phyloP scores from a whole-genome alignment of 148 eudicot genomes.

The Cornus suecica region DNA sequence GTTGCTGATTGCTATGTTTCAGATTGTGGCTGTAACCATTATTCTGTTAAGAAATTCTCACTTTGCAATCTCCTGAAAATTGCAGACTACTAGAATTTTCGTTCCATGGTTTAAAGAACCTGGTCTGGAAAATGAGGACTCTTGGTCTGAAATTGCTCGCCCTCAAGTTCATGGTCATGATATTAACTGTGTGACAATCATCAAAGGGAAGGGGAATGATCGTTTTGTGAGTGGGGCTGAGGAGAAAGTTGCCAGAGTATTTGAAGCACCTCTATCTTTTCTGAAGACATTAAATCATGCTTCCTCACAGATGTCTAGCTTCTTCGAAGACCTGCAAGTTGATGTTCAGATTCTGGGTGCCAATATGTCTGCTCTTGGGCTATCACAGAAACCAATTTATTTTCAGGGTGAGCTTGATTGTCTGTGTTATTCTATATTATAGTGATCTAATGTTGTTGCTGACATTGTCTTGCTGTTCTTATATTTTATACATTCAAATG shows the following conservation, averaged over 20 bases:
- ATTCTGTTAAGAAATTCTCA: background rate
- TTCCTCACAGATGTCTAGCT: conserved; percentile 35
- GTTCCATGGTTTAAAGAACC: conserved; percentile 63
- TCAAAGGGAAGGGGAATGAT: conserved; percentile 88
- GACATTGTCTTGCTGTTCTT: background rate
- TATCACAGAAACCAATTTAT: conserved; percentile 95
- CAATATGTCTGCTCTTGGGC: conserved; percentile 97
- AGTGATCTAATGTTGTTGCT: background rate
- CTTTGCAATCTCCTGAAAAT: conserved; percentile 5
- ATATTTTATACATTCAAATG: background rate
- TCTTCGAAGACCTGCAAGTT: conserved; percentile 56
- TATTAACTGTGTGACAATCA: conserved; percentile 73
- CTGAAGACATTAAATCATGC: conserved; percentile 83
- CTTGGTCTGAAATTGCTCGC: conserved; percentile 96
- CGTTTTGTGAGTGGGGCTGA: conserved; percentile 95
- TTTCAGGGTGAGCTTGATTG: conserved; percentile 48
- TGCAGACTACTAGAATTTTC: conserved; percentile 86
- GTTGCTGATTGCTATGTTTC: background rate
- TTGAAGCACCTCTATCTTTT: conserved; percentile 95
- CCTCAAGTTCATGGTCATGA: conserved; percentile 99
- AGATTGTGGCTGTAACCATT: background rate
- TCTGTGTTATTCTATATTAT: background rate
- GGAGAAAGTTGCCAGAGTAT: conserved; percentile 95
- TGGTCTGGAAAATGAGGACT: conserved; percentile 28
- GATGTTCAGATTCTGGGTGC: conserved; percentile 93